Base-by-base conservation (phyloP, 225 moss, liverwort and hornwort species). In the Ulota crispa region DNA sequence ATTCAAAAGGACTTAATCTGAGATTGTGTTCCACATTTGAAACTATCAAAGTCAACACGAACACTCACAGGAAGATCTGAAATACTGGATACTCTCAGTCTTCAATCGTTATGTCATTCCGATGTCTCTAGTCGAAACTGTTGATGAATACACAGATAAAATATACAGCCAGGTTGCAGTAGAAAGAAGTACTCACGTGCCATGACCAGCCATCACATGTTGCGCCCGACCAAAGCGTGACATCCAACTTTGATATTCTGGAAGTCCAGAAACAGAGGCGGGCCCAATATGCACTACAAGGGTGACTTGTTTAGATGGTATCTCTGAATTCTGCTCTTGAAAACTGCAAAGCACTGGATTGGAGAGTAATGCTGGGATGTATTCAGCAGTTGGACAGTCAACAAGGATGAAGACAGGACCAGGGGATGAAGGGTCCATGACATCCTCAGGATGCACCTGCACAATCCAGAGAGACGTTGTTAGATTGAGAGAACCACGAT, bases 181-280 rank as follows among this genome's bases (percentile, higher is more conserved):
- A 69, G 75, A 86, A 23, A 83, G 52, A 50, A 42, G 27, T 71
- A 84, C 91, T 93, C 89, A 97, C 97, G 86, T 83, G 87, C 92
- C 99, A 90, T 96, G 99, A 62, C 99, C 99, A 78, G 94, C 92
- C 92, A 99, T 93, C 53, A 99, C 74, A 89, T 99, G 99, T 71
- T 93, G 90, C 54, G 94, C 83, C 52, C 84, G 91, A 68, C 84
- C 83, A 66, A 99, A 99, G 23, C 70, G 83, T 30, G 86, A 70
- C 92, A 99, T 94, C 99, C 99, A 99, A 69, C 84, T 83, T 80
- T 84, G 92, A 79, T 99, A 99, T 42, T 87, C 83, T 26, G 92
- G 60, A 39, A 85, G 75, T 53, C 82, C 85, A 50, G 87, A 85
- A 41, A 94, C 89, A 67, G 87, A 84, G 59, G 90, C 92, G 70